Evolutionary conservation across 805 yeast species (phyloP), one percentile per base, ranked within the genome.

Genomic region (Tetrapisispora nanseiensis): DNA sequence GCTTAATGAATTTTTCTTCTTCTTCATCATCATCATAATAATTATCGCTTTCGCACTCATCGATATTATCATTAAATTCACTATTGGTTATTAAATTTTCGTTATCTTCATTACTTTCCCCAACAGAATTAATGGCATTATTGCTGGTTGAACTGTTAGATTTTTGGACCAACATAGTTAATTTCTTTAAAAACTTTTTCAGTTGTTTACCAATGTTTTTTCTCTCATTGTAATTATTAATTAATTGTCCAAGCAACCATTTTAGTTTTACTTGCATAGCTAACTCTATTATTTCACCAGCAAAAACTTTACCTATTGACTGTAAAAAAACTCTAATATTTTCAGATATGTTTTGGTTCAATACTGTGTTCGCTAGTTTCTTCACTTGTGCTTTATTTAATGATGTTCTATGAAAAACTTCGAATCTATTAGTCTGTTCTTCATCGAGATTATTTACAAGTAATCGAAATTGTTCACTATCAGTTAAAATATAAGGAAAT

Each of bases 371-470:
- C 11, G 94, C 89, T 20, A 87, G 67, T 57, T 83, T 84, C 60
- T 82, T 84, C 9, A 90, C 82, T 3, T 89, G 84, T 3, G 79
- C 74, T 46, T 82, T 78, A 51, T 78, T 80, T 42, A 82, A 59
- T 33, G 82, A 77, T 32, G 95, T 80, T 51, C 97, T 70, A 49
- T 95, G 72, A 62, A 79, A 87, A 19, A 82, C 83, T 58, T 87
- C 96, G 61, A 86, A 90, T 40, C 95, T 65, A 44, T 80, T 79
- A 79, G 84, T 80, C 57, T 90, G 97, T 23, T 79, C 84, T n/a
- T 75, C 75, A 49, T 82, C 82, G 58, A 90, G 75, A 48, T 79
- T 76, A 18, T 85, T 76, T 45, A 87, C 73, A 48, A 89, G 67
- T 22, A 86, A 54, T 42, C 78, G 68, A 42, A 76, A 71, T 44